Evolutionary conservation across 108 stramenopile species (phyloP).

Genomic region (Poteriospumella lacustris): DNA sequence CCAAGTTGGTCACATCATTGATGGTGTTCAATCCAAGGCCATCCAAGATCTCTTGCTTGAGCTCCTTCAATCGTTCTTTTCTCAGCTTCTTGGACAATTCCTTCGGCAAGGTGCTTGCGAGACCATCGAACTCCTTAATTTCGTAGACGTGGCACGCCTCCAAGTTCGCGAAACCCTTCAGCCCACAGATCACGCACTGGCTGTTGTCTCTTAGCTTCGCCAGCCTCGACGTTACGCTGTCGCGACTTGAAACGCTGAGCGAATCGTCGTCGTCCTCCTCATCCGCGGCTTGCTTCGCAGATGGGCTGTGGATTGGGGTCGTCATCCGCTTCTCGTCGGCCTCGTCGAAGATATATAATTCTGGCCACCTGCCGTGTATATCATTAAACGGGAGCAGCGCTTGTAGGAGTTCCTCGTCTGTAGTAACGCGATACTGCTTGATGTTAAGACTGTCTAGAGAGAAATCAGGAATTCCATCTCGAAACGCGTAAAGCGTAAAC

Average conservation of each 20-base stretch:
- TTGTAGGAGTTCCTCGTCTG: constrained; percentile 6
- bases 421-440: constrained; percentile 7
- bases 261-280: constrained; percentile 6
- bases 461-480: constrained; percentile 7
- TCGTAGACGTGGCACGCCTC: constrained; percentile 5
- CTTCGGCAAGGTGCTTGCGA: constrained; percentile 6
- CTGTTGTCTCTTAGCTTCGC: constrained; percentile 6
- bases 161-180: constrained; percentile 6
- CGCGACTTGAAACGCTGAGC: constrained; percentile 6
- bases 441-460: constrained; percentile 8
- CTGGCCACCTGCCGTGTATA: constrained; percentile 6
- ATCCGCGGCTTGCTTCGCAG: constrained; percentile 5
- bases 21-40: constrained; percentile 6
- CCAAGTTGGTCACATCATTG: constrained; percentile 7
- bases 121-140: constrained; percentile 7
- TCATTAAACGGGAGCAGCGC: constrained; percentile 6
- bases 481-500: constrained; percentile 7
- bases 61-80: constrained; percentile 7
- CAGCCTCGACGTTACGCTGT: constrained; percentile 6
- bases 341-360: constrained; percentile 8
- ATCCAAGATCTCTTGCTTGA: constrained; percentile 7
- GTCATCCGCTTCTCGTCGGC: constrained; percentile 5
- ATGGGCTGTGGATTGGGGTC: constrained; percentile 6
- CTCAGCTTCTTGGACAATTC: constrained; percentile 7
- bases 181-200: constrained; percentile 5